These are phyloP conservation scores for Ophiocordyceps camponoti-leonardi DNA, from an alignment of 2,329 filamentous ascomycete genomes.

Conservation along the genomic window DNA sequence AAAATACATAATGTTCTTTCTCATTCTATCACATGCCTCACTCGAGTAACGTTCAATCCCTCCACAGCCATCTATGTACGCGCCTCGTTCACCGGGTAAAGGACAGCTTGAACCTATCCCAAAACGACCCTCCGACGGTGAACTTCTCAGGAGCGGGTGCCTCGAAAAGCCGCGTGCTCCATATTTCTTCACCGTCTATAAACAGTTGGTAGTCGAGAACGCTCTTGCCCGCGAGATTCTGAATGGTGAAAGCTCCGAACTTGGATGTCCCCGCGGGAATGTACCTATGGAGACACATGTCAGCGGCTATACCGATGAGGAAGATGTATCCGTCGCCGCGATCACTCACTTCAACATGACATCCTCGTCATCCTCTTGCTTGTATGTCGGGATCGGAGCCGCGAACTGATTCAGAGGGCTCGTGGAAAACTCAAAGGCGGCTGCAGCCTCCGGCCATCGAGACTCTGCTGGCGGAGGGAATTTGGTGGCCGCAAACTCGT, in stretches of 20 bases:
- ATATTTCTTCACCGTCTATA: slow-evolving; percentile 63
- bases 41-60: too few species aligned
- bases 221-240: slow-evolving; percentile 46
- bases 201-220: slow-evolving; percentile 67
- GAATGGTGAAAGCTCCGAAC: slow-evolving; percentile 59
- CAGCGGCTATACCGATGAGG: neutral
- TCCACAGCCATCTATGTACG: neutral
- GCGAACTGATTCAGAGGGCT: slow-evolving; percentile 92
- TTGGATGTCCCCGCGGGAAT: slow-evolving; percentile 77
- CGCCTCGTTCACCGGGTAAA: neutral
- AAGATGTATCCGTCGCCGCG: neutral
- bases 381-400: slow-evolving; percentile 67
- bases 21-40: neutral
- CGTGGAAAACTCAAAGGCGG: slow-evolving; percentile 81
- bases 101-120: slow-evolving; percentile 21
- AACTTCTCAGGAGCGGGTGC: slow-evolving; percentile 14
- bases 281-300: slow-evolving; percentile 30
- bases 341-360: slow-evolving; percentile 63
- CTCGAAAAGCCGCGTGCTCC: slow-evolving; percentile 45
- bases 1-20: neutral
- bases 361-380: slow-evolving; percentile 66
- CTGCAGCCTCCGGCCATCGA: slow-evolving; percentile 43
- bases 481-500: slow-evolving; percentile 86
- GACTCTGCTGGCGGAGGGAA: slow-evolving; percentile 46
- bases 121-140: slow-evolving; percentile 22